These are phyloP conservation scores for Hypomontagnella submonticulosa DNA, from an alignment of 495 filamentous ascomycete genomes.

Conservation along the genomic window DNA sequence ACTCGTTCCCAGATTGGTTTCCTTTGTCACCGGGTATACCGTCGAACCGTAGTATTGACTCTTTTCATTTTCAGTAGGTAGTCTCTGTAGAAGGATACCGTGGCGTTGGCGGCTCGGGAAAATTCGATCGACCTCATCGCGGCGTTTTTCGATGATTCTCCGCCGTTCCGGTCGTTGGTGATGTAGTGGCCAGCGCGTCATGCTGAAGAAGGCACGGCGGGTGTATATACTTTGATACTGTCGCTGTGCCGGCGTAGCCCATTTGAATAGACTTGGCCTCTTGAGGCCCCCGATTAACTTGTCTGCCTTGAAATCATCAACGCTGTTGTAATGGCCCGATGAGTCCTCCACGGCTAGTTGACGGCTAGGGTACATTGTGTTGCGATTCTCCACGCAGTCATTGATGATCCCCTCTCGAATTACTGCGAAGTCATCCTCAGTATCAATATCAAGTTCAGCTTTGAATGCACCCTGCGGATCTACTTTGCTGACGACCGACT, in stretches of 20 bases:
- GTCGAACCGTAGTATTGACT: not conserved
- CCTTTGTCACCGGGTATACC: conserved; percentile 16
- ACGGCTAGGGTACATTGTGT: conserved; percentile 44
- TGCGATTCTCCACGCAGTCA: conserved; percentile 46
- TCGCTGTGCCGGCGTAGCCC: conserved; percentile 45
- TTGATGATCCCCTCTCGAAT: conserved; percentile 48
- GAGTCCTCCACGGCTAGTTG: conserved; percentile 33
- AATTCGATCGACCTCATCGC: conserved; percentile 29
- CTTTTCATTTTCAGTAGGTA: conserved; percentile 27
- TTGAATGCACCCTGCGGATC: conserved; percentile 16
- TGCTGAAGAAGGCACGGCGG: conserved; percentile 38
- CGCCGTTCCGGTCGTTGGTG: conserved; percentile 19
- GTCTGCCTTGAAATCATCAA: conserved; percentile 5
- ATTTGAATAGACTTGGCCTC: conserved; percentile 47
- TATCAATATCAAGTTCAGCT: not conserved
- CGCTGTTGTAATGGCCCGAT: conserved; percentile 19
- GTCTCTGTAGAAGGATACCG: conserved; percentile 41
- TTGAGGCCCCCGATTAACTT: conserved; percentile 27
- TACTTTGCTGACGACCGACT: conserved; percentile 32
- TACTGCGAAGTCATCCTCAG: not conserved
- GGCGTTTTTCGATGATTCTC: conserved; percentile 27
- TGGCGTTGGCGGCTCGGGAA: conserved; percentile 36
- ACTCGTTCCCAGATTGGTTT: conserved; percentile 16
- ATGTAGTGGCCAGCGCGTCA: conserved; percentile 44
- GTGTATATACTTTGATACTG: conserved; percentile 44